Percentiles rank a stretch among this genome's conserved stretches.
phyloP scores from a whole-genome alignment of 805 yeast species.

The Yarrowia divulgata region DNA sequence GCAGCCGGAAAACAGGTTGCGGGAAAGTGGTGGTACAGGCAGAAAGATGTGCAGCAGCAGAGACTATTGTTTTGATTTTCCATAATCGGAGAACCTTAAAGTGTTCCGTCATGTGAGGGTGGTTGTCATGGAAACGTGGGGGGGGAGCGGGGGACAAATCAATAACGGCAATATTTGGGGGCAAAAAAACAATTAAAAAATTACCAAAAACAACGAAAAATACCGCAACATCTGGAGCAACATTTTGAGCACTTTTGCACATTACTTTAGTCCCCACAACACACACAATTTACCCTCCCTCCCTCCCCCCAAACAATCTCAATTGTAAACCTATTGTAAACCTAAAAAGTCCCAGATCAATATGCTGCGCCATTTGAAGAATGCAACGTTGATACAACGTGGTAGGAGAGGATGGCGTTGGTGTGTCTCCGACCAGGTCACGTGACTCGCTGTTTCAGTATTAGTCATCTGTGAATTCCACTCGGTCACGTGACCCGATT shows the following conservation, averaged over 20 bases:
- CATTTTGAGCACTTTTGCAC: too few relatives aligned
- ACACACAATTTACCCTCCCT: too few relatives aligned
- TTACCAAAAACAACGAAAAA: too few relatives aligned
- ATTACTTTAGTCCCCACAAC: too few relatives aligned
- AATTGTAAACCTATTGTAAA: neutral
- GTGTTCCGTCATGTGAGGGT: conserved; percentile 15
- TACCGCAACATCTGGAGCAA: too few relatives aligned
- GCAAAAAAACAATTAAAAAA: too few relatives aligned
- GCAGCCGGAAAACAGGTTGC: too few relatives aligned
- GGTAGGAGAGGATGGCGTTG: too few relatives aligned
- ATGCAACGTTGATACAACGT: neutral
- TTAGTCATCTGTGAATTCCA: too few relatives aligned
- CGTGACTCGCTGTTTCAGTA: neutral
- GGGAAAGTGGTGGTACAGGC: conserved; percentile 10
- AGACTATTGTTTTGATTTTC: conserved; percentile 37
- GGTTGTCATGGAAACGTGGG: conserved; percentile 23
- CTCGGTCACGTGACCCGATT: neutral
- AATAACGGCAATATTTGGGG: neutral
- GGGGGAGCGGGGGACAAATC: neutral
- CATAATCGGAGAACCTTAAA: conserved; percentile 36
- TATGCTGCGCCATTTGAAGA: conserved; percentile 10
- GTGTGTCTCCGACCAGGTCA: neutral
- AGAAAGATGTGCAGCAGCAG: neutral
- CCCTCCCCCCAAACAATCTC: neutral
- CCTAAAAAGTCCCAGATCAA: conserved; percentile 2